phyloP scores from a whole-genome alignment of 805 yeast genomes.

The Metschnikowia santaceciliae region DNA sequence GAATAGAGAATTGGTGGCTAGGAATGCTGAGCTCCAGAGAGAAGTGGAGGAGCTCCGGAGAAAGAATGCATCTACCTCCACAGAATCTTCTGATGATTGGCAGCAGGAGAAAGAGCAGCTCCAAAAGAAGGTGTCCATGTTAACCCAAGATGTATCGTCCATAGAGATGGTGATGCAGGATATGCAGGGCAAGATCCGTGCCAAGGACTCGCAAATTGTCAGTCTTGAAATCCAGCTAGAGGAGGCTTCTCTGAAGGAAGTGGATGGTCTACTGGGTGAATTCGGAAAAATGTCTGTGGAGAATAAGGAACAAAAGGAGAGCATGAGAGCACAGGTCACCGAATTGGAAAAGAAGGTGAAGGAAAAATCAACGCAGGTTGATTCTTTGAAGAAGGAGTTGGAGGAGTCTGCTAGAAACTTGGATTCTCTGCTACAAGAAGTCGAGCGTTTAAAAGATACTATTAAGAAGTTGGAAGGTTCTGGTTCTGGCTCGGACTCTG shows the following conservation, averaged over 20 bases:
- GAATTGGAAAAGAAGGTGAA: conserved; percentile 2
- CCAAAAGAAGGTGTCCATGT: conserved; percentile 9
- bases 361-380: background rate
- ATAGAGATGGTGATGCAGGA: conserved; percentile 16
- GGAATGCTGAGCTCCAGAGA: background rate
- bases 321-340: conserved; percentile 5
- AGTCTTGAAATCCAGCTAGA: conserved; percentile 15
- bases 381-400: background rate
- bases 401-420: background rate
- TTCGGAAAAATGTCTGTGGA: conserved; percentile 9
- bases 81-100: background rate
- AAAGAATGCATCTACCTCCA: too few relatives aligned
- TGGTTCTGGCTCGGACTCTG: background rate
- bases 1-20: background rate
- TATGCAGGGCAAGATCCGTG: conserved; percentile 11
- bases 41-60: background rate
- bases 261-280: conserved; percentile 6
- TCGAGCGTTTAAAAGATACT: background rate
- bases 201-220: conserved; percentile 13
- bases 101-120: conserved; percentile 6
- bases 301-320: conserved; percentile 3
- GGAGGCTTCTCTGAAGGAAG: conserved; percentile 3
- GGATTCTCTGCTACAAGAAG: background rate
- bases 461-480: background rate
- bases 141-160: conserved; percentile 16